phyloP scores from a whole-genome alignment of 2,329 filamentous ascomycete genomes.

The Fusarium aywerte region DNA sequence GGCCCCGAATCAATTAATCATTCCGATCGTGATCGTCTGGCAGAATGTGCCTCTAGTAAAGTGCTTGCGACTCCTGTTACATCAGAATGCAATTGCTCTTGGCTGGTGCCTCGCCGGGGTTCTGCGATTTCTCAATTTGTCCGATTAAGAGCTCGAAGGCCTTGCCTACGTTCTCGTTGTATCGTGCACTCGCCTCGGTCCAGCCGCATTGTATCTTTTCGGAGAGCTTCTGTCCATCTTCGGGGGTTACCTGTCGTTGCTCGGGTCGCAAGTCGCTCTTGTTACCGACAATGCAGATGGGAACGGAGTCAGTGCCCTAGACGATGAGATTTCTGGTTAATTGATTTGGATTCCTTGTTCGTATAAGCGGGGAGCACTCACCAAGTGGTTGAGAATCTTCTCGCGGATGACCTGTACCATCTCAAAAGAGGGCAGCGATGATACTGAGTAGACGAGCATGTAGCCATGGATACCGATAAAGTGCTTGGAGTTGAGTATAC shows the following conservation, averaged over 20 bases:
- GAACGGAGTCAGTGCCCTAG: conserved; percentile 90
- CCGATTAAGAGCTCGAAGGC: conserved; percentile 94
- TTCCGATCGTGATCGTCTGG: conserved; percentile 22
- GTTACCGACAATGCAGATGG: conserved; percentile 95
- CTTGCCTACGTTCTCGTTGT: conserved; percentile 92
- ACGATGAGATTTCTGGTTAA: conserved; percentile 4
- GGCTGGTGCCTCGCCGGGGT: conserved; percentile 83
- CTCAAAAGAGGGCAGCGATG: conserved; percentile 92
- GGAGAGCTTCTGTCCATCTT: conserved; percentile 85
- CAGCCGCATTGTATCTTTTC: conserved; percentile 92
- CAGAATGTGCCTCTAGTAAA: conserved; percentile 3
- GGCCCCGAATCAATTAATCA: conserved; percentile 16
- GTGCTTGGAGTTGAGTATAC: conserved; percentile 97
- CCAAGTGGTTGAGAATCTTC: conserved; percentile 96
- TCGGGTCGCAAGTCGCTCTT: conserved; percentile 94
- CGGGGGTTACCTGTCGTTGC: conserved; percentile 87
- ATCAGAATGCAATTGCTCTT: conserved; percentile 87
- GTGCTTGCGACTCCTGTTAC: conserved; percentile 59
- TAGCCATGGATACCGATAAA: conserved; percentile 99
- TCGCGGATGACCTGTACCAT: conserved; percentile 97
- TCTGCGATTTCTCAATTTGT: conserved; percentile 94
- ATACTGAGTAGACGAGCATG: conserved; percentile 98
- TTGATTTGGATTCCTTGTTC: not conserved
- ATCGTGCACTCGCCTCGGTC: conserved; percentile 93
- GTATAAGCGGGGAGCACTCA: conserved; percentile 57